phyloP scores from a whole-genome alignment of 169 alveolate species.

The Plasmodium fragile region DNA sequence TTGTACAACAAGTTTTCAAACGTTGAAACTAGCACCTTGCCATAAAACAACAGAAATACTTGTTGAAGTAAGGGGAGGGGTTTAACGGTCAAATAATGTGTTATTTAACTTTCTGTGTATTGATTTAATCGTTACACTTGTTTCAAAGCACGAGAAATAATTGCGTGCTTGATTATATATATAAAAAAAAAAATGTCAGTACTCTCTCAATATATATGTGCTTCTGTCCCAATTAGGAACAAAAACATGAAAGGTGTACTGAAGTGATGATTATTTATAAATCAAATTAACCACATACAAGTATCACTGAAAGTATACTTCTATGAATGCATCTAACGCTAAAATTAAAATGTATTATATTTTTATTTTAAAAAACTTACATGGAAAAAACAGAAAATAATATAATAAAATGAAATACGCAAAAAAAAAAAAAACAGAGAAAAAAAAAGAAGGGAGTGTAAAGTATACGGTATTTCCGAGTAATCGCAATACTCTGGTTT shows the following conservation, averaged over 20 bases:
- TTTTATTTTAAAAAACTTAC: not conserved
- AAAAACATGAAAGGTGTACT: not conserved
- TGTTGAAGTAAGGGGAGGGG: not conserved
- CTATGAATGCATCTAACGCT: not conserved
- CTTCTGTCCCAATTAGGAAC: not conserved
- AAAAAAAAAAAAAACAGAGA: not conserved
- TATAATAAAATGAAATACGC: conserved; percentile 1
- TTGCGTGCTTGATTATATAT: not conserved
- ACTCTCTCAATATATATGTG: not conserved
- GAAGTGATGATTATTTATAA: not conserved
- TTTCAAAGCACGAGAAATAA: not conserved
- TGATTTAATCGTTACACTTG: not conserved
- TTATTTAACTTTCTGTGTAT: not conserved
- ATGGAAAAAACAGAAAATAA: not conserved
- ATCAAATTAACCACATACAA: not conserved
- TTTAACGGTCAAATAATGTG: not conserved
- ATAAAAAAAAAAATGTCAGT: not conserved
- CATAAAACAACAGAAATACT: not conserved
- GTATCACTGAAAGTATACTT: not conserved
- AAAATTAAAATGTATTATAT: not conserved
- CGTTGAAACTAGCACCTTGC: not conserved
- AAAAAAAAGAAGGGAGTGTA: not conserved
- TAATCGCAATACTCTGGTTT: not conserved
- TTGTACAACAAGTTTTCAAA: not conserved
- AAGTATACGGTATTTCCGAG: not conserved